These are phyloP conservation scores for Candida odintsovae DNA, from an alignment of 805 yeast genomes.

Conservation along the genomic window DNA sequence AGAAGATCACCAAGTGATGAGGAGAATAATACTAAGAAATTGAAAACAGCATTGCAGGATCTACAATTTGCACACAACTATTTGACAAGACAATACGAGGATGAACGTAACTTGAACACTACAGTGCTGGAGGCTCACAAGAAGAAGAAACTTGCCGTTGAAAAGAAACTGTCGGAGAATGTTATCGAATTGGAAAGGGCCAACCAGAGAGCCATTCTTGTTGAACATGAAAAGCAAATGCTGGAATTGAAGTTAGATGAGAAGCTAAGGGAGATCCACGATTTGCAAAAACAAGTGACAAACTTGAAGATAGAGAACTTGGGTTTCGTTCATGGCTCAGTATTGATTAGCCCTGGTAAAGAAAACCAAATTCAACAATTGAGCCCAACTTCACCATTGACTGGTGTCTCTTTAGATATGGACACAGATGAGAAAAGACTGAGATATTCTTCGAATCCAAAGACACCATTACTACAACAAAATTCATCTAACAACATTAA, in stretches of 20 bases:
- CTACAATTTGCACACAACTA: conserved; percentile 68
- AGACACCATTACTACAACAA: conserved; percentile 19
- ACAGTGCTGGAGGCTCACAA: conserved; percentile 49
- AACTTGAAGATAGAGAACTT: conserved; percentile 27
- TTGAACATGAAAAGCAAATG: conserved; percentile 32
- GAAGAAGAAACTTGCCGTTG: conserved; percentile 43
- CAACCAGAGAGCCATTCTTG: conserved; percentile 29
- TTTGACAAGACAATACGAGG: conserved; percentile 60
- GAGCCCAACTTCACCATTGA: conserved; percentile 15
- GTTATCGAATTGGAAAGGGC: conserved; percentile 31
- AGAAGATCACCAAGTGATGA: not conserved
- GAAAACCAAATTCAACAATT: conserved; percentile 4
- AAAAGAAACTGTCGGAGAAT: conserved; percentile 41
- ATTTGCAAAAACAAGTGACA: conserved; percentile 40
- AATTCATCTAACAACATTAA: conserved; percentile 9
- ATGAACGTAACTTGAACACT: conserved; percentile 52
- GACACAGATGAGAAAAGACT: conserved; percentile 2
- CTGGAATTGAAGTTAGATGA: conserved; percentile 24
- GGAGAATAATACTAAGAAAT: conserved; percentile 12
- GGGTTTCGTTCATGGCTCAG: conserved; percentile 12
- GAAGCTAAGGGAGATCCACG: conserved; percentile 35
- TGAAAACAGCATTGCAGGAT: conserved; percentile 60
- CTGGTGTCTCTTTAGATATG: conserved; percentile 18
- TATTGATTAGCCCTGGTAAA: conserved; percentile 5
- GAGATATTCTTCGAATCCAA: conserved; percentile 9